Percentiles rank a stretch among this genome's conserved stretches.
These are phyloP conservation scores for Fraxinus latifolia DNA, from an alignment of 305 asterid genomes.

Conservation along the genomic window DNA sequence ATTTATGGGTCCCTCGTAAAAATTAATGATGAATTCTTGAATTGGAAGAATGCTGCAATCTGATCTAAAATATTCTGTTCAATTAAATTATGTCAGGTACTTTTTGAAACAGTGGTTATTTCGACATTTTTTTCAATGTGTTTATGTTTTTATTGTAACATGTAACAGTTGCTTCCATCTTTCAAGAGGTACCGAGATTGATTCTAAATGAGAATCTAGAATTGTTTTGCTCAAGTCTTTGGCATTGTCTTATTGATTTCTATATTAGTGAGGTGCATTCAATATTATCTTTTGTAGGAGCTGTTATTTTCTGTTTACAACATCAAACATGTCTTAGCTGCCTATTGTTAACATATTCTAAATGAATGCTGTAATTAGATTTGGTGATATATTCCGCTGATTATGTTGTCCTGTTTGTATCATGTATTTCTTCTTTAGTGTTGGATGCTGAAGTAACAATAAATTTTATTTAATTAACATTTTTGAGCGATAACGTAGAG, in stretches of 20 bases:
- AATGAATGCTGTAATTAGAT: constrained; percentile 14
- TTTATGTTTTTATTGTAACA: neutral
- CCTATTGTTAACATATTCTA: neutral
- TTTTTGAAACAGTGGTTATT: neutral
- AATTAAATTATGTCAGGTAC: neutral
- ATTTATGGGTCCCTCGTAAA: neutral
- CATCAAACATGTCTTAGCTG: neutral
- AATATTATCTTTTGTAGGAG: neutral
- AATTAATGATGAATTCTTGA: neutral
- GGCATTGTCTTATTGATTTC: neutral
- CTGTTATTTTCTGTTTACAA: neutral
- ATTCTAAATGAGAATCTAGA: neutral
- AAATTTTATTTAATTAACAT: neutral
- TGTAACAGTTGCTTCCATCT: neutral
- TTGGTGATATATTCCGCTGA: neutral
- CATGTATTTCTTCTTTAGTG: neutral
- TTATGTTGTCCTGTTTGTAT: neutral
- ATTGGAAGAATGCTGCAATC: neutral
- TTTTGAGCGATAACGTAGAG: neutral
- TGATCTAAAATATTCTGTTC: neutral
- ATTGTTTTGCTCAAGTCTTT: neutral
- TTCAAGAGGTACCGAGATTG: neutral
- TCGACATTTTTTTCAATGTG: neutral
- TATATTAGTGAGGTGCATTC: neutral
- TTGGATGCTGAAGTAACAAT: neutral